Base-by-base conservation (phyloP, 352 stramenopile genomes). In the Phytopythium vexans region DNA sequence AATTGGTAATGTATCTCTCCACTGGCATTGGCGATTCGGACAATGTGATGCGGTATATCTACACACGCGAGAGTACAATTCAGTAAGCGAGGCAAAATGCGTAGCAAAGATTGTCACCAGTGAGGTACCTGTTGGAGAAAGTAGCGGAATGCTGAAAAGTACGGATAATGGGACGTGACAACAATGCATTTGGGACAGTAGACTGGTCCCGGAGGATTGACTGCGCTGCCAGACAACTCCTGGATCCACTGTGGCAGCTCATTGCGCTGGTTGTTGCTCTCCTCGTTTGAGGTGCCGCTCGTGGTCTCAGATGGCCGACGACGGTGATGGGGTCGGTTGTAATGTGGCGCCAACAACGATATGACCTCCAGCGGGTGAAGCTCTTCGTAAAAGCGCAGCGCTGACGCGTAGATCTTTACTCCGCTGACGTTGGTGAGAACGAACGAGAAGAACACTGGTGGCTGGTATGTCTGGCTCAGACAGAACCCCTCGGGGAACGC, bases 1-100 rank as follows among this genome's bases (percentile, higher is more conserved):
- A 98, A 60, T 99, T 99, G 11, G 84, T 72, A 52, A 99, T 97
- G 63, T 99, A 99, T 39, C 95, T 70, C 66, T 99, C 96, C 37
- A 99, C 89, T 0, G 96, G 96, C 60, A 98, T 89, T 1, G 95
- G 93, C 0, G 94, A 85, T 42, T 96, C 81, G 0, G 82, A 92
- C 8, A 94, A 56, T 10, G 82, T 89, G 35, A 92, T 64, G 39
- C 82, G 77, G 47, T 94, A 94, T 43, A 96, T 83, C 68, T 92
- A 45, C 6, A 27, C 45, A 46, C 16, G 33, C 11, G 49, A 11
- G 34, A 52, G 32, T 36, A 12, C 55, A 11, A 12, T 15, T 45
- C 11, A 49, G 27, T 5, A 27, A 34, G 47, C 9, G 16, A 34
- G 9, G 37, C n/a, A 53, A 7, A 53, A 8, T 7, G 1, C 10